Evolutionary conservation across 192 early-diverging fungal genomes (phyloP).

Genomic region (Coemansia sp.): DNA sequence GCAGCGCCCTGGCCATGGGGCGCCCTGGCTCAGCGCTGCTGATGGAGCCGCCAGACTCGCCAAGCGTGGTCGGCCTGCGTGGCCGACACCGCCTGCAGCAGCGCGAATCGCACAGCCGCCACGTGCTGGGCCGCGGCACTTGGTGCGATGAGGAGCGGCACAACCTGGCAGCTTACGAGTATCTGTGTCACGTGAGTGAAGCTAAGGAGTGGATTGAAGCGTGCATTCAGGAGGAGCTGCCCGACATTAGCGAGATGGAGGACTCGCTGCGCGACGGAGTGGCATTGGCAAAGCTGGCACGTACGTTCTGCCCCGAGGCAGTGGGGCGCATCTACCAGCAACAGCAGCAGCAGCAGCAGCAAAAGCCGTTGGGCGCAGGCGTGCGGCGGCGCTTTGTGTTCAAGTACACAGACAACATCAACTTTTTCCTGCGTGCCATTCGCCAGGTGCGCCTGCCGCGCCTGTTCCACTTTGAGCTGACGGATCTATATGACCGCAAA

Average conservation of each 20-base stretch:
- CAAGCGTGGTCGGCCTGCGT: constrained; percentile 49
- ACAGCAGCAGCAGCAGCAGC: constrained; percentile 21
- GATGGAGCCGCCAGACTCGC: constrained; percentile 51
- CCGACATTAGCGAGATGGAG: constrained; percentile 74
- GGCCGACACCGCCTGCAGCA: constrained; percentile 53
- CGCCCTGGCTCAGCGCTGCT: constrained; percentile 39
- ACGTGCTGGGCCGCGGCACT: constrained; percentile 18
- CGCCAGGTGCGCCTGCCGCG: constrained; percentile 77
- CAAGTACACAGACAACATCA: constrained; percentile 97
- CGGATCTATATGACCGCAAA: constrained; percentile 97
- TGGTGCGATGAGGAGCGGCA: constrained; percentile 91
- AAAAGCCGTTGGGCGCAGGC: constrained; percentile 21
- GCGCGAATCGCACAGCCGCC: constrained; percentile 25
- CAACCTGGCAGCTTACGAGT: constrained; percentile 96
- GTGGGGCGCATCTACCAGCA: constrained; percentile 81
- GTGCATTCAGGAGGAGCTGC: constrained; percentile 80
- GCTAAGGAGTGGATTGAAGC: constrained; percentile 99
- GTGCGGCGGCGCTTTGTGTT: constrained; percentile 73
- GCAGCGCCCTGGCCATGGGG: constrained; percentile 19
- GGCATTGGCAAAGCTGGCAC: constrained; percentile 83
- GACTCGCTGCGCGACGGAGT: constrained; percentile 94
- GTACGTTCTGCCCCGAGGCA: constrained; percentile 73
- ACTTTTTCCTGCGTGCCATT: constrained; percentile 84
- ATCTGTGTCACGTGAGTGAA: constrained; percentile 97
- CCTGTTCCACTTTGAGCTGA: constrained; percentile 96